Evolutionary conservation across 129 eudicot species (phyloP).

Genomic region (Saussurea involucrata): DNA sequence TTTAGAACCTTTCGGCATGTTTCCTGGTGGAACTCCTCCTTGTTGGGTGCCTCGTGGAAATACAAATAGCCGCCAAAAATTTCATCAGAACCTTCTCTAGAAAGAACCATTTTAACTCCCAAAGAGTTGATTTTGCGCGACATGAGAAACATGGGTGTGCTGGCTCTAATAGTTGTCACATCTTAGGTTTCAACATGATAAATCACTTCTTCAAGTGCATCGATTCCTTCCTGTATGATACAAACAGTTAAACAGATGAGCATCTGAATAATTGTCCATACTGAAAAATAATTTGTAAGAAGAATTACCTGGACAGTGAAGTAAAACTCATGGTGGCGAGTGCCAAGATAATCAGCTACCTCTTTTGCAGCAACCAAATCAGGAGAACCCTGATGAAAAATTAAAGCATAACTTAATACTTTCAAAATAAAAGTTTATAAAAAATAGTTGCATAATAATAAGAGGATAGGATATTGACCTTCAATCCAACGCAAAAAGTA

Average conservation of each 20-base stretch:
- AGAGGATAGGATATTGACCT: conserved; percentile 44
- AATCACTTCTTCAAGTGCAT: conserved; percentile 93
- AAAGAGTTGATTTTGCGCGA: conserved; percentile 89
- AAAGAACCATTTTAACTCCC: conserved; percentile 98
- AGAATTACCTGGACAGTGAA: conserved; percentile 86
- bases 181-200: conserved; percentile 95
- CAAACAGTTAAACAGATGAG: conserved; percentile 3
- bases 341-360: conserved; percentile 88
- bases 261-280: no score
- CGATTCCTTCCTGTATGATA: conserved; percentile 99
- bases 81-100: conserved; percentile 98
- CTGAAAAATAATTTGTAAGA: not conserved
- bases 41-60: conserved; percentile 95
- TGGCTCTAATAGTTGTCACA: conserved; percentile 93
- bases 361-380: conserved; percentile 91
- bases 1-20: conserved; percentile 75
- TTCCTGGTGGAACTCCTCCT: conserved; percentile 88
- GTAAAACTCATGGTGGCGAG: conserved; percentile 95
- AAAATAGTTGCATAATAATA: not conserved
- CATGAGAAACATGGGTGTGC: conserved; percentile 99
- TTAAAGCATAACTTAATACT: not conserved
- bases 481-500: conserved; percentile 88
- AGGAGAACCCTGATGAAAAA: conserved; percentile 77
- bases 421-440: not conserved
- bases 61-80: conserved; percentile 94